These are phyloP conservation scores for Licmophora abbreviata DNA, from an alignment of 108 stramenopile genomes.

Conservation along the genomic window DNA sequence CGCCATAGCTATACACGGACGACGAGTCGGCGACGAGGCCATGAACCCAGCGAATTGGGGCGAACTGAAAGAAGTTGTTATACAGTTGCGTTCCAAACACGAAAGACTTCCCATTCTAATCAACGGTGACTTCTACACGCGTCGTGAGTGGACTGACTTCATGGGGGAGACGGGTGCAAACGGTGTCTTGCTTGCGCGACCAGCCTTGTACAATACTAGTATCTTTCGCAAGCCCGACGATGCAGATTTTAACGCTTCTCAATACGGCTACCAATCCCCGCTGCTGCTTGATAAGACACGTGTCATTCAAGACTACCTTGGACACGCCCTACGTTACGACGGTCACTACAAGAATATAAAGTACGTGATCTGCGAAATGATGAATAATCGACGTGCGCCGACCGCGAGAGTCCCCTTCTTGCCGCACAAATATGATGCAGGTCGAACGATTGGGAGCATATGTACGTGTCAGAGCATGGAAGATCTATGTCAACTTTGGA, in stretches of 20 bases:
- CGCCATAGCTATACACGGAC: slow-evolving; percentile 91
- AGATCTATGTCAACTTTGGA: slow-evolving; percentile 68
- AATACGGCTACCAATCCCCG: slow-evolving; percentile 43
- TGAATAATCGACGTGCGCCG: slow-evolving; percentile 74
- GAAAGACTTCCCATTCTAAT: slow-evolving; percentile 57
- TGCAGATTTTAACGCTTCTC: neutral
- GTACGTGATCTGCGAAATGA: slow-evolving; percentile 95
- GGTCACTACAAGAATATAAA: slow-evolving; percentile 86
- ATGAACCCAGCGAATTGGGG: slow-evolving; percentile 69
- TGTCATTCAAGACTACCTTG: slow-evolving; percentile 84
- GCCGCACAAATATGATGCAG: slow-evolving; percentile 38
- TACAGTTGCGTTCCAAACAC: slow-evolving; percentile 27
- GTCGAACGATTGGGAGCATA: slow-evolving; percentile 56
- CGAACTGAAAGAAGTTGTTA: slow-evolving; percentile 66
- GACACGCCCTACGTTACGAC: slow-evolving; percentile 60
- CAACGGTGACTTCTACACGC: slow-evolving; percentile 93
- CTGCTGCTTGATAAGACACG: slow-evolving; percentile 58
- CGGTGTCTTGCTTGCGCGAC: slow-evolving; percentile 91
- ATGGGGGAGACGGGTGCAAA: slow-evolving; percentile 46
- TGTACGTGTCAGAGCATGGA: slow-evolving; percentile 57
- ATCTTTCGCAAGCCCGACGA: slow-evolving; percentile 44
- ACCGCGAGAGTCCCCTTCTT: slow-evolving; percentile 34
- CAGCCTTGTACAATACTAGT: slow-evolving; percentile 86
- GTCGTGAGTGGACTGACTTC: slow-evolving; percentile 61
- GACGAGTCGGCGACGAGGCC: slow-evolving; percentile 57